Base-by-base conservation (phyloP, 495 filamentous ascomycete genomes). In the Symbiotaphrina buchneri region DNA sequence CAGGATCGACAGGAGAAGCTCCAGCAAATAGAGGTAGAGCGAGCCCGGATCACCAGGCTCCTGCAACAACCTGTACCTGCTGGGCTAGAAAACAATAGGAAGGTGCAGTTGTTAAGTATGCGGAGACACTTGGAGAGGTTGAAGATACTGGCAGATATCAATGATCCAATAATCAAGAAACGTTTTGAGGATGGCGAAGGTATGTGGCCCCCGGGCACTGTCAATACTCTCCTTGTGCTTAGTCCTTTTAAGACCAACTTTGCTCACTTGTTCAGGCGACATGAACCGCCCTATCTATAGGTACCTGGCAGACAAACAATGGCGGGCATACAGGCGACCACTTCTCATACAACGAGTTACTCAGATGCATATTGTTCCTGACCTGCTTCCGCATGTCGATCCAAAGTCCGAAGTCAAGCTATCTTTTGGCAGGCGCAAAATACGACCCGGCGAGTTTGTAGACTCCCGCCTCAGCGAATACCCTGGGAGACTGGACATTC, bases 271-370 rank as follows among this genome's bases (percentile, higher is more conserved):
- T 33, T 14, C 30, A 93, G 82, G 79, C 30, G 81, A 94, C 46
- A 85, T 94, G 84, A 73, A 68, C 53, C 87, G 91, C 51, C 90
- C 87, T 22, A 77, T 99, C 47, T 99, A 99, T 59, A 80, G 85
- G 23, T 72, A 74, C 47, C 68, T 95, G 28, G 76, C 84, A 32
- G 65, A 94, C 47, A 56, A 58, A 33, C 78, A 85, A 58, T 99
- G 90, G 90, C 66, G 74, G 36, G 60, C 71, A 39, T 78, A 82
- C 54, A 68, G 72, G 38, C 68, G 66, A 27, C 63, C 61, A 30
- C 55, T 94, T 35, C 60, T 91, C 28, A 61, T 72, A 38, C 90
- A 99, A 55, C 71, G 87, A 42, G 74, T 99, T 43, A 60, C 67
- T 15, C 82, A 92, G 49, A 77, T 95, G 59, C 59, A 74, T 36